Base-by-base conservation (phyloP, 2,329 filamentous ascomycete genomes). In the Verticillium nonalfalfae region DNA sequence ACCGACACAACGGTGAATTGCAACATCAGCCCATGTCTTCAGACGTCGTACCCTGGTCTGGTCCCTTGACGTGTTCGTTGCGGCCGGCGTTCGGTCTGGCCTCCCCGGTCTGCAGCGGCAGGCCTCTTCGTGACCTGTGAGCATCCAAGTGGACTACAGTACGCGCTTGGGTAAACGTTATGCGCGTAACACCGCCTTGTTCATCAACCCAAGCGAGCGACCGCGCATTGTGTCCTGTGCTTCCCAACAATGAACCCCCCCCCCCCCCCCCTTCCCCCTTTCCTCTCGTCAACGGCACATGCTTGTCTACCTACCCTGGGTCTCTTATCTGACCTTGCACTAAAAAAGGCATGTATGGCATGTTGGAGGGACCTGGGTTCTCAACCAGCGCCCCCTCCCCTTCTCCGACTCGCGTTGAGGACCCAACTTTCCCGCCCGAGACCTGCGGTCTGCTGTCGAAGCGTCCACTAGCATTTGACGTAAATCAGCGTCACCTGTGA, bases 401-500 rank as follows among this genome's bases (percentile, higher is more conserved):
- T 4, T 10, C 4, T 18, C 40, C n/a, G 18, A 50, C 40, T 50
- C 40, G 40, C 18, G 9, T n/a, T 26, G 40, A 21, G 15, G 26
- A 26, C 26, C n/a, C n/a, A 36, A 4, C 40, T 9, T 7, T 50
- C 1, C 15, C 26, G 31, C 11, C 15, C 26, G 54, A 26, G 26
- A 26, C 54, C 54, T 31, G 26, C 33, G 26, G 15, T 26, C 54
- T 56, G 13, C 54, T 13, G 54, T 56, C 54, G 9, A 56, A 11
- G 14, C 31, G 50, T 26, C 50, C 50, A 26, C 38, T 52, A 33
- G 39, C 58, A 54, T 54, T 59, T 59, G 58, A 59, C 58, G 58
- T 59, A 59, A 39, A 59, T 21, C 40, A 45, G 18, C 58, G 58
- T 60, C 50, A 61, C 18, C 14, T 33, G 58, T 60, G 39, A 61